Percentiles rank a stretch among this genome's conserved stretches.
These are phyloP conservation scores for Amanita pallidorosea DNA, from an alignment of 768 basidiomycete genomes.

Conservation along the genomic window DNA sequence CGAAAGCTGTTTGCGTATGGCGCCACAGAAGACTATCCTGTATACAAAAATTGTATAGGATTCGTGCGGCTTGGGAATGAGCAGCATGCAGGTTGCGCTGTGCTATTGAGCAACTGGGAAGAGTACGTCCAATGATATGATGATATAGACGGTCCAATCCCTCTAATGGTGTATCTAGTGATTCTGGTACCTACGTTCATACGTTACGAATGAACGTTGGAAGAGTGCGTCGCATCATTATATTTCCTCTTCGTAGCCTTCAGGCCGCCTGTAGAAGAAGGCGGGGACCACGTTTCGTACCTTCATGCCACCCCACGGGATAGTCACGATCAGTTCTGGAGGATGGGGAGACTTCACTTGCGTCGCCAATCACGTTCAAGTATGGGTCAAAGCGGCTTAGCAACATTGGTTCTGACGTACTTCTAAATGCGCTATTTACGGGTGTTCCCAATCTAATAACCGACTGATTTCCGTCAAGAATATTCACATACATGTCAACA, in stretches of 20 bases:
- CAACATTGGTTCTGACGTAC: no score
- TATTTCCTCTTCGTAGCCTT: neutral
- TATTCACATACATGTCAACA: no score
- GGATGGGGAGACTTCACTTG: constrained; percentile 65
- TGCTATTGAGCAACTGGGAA: constrained; percentile 56
- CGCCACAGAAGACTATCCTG: constrained; percentile 45
- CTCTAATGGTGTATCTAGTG: constrained; percentile 1
- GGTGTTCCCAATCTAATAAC: neutral
- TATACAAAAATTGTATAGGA: constrained; percentile 55
- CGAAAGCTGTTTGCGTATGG: constrained; percentile 67
- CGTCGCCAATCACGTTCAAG: constrained; percentile 39
- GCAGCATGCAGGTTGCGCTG: constrained; percentile 50
- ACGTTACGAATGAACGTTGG: constrained; percentile 61
- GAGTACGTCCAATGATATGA: constrained; percentile 16
- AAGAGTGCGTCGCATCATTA: constrained; percentile 27
- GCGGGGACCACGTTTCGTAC: constrained; percentile 32
- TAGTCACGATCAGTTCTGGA: constrained; percentile 32
- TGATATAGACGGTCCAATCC: neutral
- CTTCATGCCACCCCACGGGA: constrained; percentile 34
- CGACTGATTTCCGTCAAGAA: no score
- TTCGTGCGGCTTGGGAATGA: constrained; percentile 60
- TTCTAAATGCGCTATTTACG: neutral
- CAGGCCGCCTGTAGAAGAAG: constrained; percentile 17
- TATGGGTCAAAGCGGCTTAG: constrained; percentile 35
- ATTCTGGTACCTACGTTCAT: constrained; percentile 22